phyloP scores from a whole-genome alignment of 139 green algal genomes.

The Asterochloris sp. region DNA sequence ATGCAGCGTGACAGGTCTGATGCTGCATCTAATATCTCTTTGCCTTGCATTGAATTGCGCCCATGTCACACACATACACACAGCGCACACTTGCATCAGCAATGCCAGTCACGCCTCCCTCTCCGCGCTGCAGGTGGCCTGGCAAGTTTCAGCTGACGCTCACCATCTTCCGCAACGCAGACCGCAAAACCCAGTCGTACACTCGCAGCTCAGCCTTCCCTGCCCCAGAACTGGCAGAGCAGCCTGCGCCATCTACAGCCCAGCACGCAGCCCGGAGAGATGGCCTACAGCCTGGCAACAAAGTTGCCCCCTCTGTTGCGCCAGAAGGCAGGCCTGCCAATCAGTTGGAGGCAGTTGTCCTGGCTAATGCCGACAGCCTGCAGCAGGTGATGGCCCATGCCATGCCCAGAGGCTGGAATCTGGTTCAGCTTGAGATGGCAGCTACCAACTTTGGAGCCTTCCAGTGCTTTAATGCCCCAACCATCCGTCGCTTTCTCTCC shows the following conservation, averaged over 20 bases:
- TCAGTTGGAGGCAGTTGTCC: constrained; percentile 18
- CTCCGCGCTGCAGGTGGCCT: constrained; percentile 7
- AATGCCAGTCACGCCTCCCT: too few species aligned
- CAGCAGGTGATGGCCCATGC: neutral
- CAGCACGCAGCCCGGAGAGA: neutral
- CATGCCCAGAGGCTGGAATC: neutral
- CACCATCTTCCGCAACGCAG: constrained; percentile 19
- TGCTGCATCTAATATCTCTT: too few species aligned
- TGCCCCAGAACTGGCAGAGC: neutral
- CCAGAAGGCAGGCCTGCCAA: neutral
- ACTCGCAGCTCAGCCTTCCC: constrained; percentile 21
- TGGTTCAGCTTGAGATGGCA: constrained; percentile 13
- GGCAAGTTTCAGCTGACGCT: constrained; percentile 28
- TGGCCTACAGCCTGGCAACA: neutral
- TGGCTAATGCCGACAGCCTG: constrained; percentile 13
- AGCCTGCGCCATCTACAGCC: neutral
- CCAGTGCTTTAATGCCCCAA: too few species aligned
- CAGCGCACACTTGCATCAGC: too few species aligned
- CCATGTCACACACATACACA: too few species aligned
- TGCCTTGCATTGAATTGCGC: too few species aligned
- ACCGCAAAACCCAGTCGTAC: constrained; percentile 6
- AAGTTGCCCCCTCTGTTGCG: neutral
- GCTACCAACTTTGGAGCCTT: constrained; percentile 7
- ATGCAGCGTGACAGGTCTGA: too few species aligned
- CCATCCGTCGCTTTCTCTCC: too few species aligned